Conservation (phyloP, 805 yeast species). For the Wickerhamiella shivajii region DNA sequence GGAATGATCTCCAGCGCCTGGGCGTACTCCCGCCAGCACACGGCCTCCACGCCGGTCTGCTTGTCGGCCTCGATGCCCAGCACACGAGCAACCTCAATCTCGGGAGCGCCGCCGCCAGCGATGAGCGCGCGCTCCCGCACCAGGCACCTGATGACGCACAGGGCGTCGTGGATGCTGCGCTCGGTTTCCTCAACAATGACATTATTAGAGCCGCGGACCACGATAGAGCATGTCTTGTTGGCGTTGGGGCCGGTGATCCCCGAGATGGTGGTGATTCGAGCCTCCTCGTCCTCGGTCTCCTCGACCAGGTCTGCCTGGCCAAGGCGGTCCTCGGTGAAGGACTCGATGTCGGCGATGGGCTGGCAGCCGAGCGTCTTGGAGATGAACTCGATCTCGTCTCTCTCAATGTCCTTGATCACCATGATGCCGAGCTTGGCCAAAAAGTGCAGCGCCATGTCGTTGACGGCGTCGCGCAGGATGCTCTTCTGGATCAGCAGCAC, state of each 20-base stretch:
- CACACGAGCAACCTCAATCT: conserved; percentile 70
- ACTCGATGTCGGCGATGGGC: conserved; percentile 90
- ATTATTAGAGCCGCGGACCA: conserved; percentile 88
- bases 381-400: conserved; percentile 92
- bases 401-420: conserved; percentile 89
- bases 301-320: conserved; percentile 88
- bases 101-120: conserved; percentile 99
- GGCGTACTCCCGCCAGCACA: conserved; percentile 85
- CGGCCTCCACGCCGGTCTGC: conserved; percentile 73
- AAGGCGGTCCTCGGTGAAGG: conserved; percentile 82
- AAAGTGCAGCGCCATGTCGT: conserved; percentile 88
- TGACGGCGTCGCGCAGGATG: conserved; percentile 88
- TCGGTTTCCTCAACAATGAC: conserved; percentile 91
- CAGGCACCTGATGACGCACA: conserved; percentile 81
- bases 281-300: conserved; percentile 78
- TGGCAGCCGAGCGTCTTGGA: conserved; percentile 77
- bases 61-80: conserved; percentile 56
- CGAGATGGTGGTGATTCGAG: conserved; percentile 76
- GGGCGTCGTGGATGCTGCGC: conserved; percentile 92
- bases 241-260: conserved; percentile 38
- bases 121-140: conserved; percentile 79
- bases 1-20: conserved; percentile 86
- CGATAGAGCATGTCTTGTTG: conserved; percentile 37
- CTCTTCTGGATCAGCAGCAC: conserved; percentile 82
- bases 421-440: conserved; percentile 80